These are phyloP conservation scores for Scheffersomyces cryptocercus DNA, from an alignment of 1,139 yeast genomes.

Conservation along the genomic window DNA sequence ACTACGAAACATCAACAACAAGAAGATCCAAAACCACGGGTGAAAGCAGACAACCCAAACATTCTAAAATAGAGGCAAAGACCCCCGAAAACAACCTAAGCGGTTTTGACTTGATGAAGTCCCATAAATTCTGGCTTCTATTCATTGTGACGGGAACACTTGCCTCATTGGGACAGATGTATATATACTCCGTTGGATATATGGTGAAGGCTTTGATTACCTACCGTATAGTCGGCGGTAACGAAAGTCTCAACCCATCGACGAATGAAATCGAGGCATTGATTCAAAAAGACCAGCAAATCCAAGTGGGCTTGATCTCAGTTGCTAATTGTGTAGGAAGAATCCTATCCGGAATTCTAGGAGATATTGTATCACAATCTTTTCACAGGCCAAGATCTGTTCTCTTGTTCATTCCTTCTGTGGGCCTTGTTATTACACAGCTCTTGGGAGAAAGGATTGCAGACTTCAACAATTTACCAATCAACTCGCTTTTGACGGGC, in stretches of 20 bases:
- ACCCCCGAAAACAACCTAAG: constrained; percentile 5
- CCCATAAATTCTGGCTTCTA: constrained; percentile 50
- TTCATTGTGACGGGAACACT: constrained; percentile 48
- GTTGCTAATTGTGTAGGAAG: constrained; percentile 57
- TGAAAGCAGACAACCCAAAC: constrained; percentile 1
- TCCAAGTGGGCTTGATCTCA: constrained; percentile 57
- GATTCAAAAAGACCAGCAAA: constrained; percentile 52
- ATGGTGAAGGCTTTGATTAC: constrained; percentile 55
- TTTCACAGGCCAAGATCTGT: constrained; percentile 44
- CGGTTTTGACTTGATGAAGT: constrained; percentile 28
- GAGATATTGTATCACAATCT: constrained; percentile 50
- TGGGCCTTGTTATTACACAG: constrained; percentile 44
- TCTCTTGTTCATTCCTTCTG: constrained; percentile 48
- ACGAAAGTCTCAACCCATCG: constrained; percentile 9
- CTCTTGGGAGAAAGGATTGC: constrained; percentile 34
- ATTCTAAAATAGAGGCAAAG: background rate
- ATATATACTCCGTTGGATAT: constrained; percentile 62
- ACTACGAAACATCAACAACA: constrained; percentile 22
- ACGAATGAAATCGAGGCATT: constrained; percentile 24
- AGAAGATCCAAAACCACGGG: constrained; percentile 1
- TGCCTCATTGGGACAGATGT: constrained; percentile 64
- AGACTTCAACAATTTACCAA: constrained; percentile 31
- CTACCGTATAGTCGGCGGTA: constrained; percentile 12
- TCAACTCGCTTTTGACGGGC: constrained; percentile 49
- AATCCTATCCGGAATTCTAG: constrained; percentile 50